Evolutionary conservation across 371 early-diverging fungal species (phyloP), one percentile per base, ranked within the genome.

Genomic region (Blastocladiella emersonii): DNA sequence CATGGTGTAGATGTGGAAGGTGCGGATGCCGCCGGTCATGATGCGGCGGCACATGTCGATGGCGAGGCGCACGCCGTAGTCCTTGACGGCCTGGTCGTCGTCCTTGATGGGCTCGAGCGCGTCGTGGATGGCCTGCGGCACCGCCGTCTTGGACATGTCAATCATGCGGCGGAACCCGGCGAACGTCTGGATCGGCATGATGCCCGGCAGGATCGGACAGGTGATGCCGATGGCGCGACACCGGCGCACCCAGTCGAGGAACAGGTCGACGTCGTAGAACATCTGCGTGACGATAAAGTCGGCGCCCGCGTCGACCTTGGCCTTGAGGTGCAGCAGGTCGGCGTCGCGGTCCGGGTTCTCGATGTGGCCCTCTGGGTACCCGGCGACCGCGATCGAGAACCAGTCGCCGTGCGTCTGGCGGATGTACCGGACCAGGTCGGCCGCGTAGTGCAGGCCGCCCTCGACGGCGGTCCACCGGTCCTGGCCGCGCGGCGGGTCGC

Each of bases 171-270:
- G 79, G 78, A 97, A 97, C 10, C 45, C 88, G 65, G 84, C 87
- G 68, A 91, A 92, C 66, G 81, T 87, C 74, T 93, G 93, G 65
- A 95, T 94, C 56, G 93, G 93, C 87, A 95, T 91, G 63, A 95
- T 83, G 45, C 96, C 96, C 0, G 96, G 94, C 49, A 95, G 77
- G 57, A 95, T 93, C 41, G 96, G 96, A 61, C 84, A 81, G 19
- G 70, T 82, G 71, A 93, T 86, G 70, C 82, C 84, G 32, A 81
- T 77, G 5, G 68, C 85, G 30, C 90, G 85, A 69, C 88, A 87
- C 36, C 78, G 68, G 62, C 79, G 74, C 56, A 86, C 81, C 87
- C 93, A 95, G 41, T 78, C 71, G 45, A 93, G 57, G 71, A 86
- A 94, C 51, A 85, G 62, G 62, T 91, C 91, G 13, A 83, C 82